Base-by-base conservation (phyloP, 352 stramenopile species). In the Globisporangium sylvaticum region DNA sequence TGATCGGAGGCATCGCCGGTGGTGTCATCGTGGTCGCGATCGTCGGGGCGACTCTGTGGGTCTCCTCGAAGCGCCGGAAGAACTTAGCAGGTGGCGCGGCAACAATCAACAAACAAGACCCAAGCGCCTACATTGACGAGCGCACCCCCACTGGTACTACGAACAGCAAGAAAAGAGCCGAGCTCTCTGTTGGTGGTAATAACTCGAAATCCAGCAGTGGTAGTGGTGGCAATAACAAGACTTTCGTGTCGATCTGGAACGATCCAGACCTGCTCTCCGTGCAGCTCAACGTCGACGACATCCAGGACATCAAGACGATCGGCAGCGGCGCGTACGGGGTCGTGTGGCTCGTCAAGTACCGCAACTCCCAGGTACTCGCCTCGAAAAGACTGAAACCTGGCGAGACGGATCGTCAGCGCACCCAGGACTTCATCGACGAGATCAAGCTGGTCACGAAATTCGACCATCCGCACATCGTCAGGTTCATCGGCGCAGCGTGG, bases 361-460 rank as follows among this genome's bases (percentile, higher is more conserved):
- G 79, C 1, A 29, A 66, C 15, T 74, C 69, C 20, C 68, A 70
- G 20, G 48, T 80, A 10, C 64, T 85, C 22, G 77, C 77, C 20
- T 81, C 67, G 56, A 89, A 89, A 46, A 75, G 80, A 1, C 65
- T 88, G 4, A 77, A 78, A 54, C 67, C 66, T 18, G 76, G 73
- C 25, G 66, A 86, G 14, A 60, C 65, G 10, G 76, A 71, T 5
- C 71, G 65, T 0, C 62, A 79, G 60, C 78, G 75, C 42, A 80
- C 73, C 0, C 72, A 84, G 37, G 67, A 52, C 10, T 84, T 90
- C n/a, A 73, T 90, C 50, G 53, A 69, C 10, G 82, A 90, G 68
- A 85, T 90, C 59, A 85, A 88, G 50, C 48, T 88, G 24, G 73
- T 73, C 3, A 61, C 77, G 20, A 75, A 73, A 31, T 67, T 90